Evolutionary conservation across 2,329 filamentous ascomycete genomes (phyloP).

Genomic region (Ascochyta koolunga): DNA sequence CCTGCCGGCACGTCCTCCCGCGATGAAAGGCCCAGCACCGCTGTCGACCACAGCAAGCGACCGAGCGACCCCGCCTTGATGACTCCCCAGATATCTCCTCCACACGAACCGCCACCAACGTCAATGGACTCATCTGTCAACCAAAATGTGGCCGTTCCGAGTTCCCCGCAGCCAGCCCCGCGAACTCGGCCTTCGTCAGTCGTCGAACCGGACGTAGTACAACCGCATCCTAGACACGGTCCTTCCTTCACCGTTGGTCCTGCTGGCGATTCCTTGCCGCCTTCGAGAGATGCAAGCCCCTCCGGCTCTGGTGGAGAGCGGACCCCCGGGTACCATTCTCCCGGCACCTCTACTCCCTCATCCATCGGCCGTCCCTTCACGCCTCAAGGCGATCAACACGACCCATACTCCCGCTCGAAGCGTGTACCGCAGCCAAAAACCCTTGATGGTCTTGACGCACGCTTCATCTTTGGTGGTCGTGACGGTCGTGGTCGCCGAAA

Average conservation of each 20-base stretch:
- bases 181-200: conserved; percentile 51
- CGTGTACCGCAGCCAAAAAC: conserved; percentile 72
- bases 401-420: conserved; percentile 85
- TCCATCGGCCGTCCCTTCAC: conserved; percentile 75
- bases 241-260: conserved; percentile 64
- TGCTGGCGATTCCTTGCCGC: conserved; percentile 58
- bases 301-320: conserved; percentile 61
- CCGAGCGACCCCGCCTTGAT: conserved; percentile 57
- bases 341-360: conserved; percentile 59
- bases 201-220: conserved; percentile 52
- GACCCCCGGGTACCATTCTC: conserved; percentile 52
- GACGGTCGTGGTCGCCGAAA: conserved; percentile 67
- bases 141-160: conserved; percentile 24
- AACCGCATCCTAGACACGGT: conserved; percentile 56
- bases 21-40: conserved; percentile 52
- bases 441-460: conserved; percentile 72
- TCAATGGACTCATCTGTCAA: conserved; percentile 42
- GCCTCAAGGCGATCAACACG: conserved; percentile 78
- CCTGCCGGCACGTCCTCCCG: conserved; percentile 75
- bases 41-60: conserved; percentile 45
- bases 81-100: conserved; percentile 62
- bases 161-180: conserved; percentile 39
- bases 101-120: conserved; percentile 60
- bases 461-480: conserved; percentile 82
- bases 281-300: conserved; percentile 66